A percentile compares a stretch with the other conserved stretches of the same genome.
Evolutionary conservation across 805 yeast genomes (phyloP).

Genomic region (Yarrowia phangngaensis): DNA sequence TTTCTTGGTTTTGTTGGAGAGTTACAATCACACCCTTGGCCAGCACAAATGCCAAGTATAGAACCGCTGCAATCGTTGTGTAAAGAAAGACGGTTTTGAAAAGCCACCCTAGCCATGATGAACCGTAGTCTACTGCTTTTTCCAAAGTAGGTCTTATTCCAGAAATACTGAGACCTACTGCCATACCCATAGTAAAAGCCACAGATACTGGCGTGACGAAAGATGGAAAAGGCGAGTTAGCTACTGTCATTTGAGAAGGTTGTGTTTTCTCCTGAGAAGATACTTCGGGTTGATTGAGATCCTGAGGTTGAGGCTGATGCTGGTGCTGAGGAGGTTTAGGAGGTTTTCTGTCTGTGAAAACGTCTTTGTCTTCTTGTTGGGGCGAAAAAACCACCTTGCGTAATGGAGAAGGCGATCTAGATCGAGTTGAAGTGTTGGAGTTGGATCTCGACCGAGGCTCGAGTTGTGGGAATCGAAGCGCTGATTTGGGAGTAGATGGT

Average conservation of each 20-base stretch:
- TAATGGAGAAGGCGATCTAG: slow-evolving; percentile 11
- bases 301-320: not conserved
- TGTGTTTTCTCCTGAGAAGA: too few relatives aligned
- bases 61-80: not conserved
- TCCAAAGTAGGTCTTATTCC: slow-evolving; percentile 7
- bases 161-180: slow-evolving; percentile 8
- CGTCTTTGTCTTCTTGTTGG: slow-evolving; percentile 1
- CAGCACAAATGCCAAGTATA: slow-evolving; percentile 6
- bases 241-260: too few relatives aligned
- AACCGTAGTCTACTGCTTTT: slow-evolving; percentile 12
- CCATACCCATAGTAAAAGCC: slow-evolving; percentile 4
- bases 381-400: slow-evolving; percentile 17
- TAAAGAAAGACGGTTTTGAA: slow-evolving; percentile 2
- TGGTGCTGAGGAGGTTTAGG: not conserved
- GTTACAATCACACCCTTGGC: slow-evolving; percentile 7
- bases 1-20: not conserved
- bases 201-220: slow-evolving; percentile 1
- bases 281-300: slow-evolving; percentile 7
- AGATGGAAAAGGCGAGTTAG: too few relatives aligned
- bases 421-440: slow-evolving; percentile 11
- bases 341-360: not conserved
- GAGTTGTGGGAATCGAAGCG: slow-evolving; percentile 16
- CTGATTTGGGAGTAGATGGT: slow-evolving; percentile 14
- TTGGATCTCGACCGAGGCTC: slow-evolving; percentile 17
- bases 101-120: slow-evolving; percentile 11